Evolutionary conservation across 495 filamentous ascomycete species (phyloP).

Genomic region (Diplogelasinospora grovesii): DNA sequence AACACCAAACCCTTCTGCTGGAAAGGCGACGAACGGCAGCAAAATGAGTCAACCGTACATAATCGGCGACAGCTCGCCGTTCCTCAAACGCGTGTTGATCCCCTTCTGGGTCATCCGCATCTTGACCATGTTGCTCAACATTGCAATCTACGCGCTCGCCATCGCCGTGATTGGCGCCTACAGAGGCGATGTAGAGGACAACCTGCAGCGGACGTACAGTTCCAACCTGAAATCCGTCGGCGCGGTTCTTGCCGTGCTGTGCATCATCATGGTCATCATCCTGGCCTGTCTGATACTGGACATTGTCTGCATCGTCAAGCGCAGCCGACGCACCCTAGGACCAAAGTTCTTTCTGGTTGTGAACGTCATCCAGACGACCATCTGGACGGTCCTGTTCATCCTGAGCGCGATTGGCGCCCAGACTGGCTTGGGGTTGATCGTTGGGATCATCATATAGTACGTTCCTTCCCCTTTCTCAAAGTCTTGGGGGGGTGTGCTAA

Average conservation of each 20-base stretch:
- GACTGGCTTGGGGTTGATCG: neutral
- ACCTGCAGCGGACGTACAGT: slow-evolving; percentile 13
- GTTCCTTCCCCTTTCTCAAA: neutral
- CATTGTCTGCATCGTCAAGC: slow-evolving; percentile 29
- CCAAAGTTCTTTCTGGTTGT: slow-evolving; percentile 24
- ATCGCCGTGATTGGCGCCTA: slow-evolving; percentile 12
- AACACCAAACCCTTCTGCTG: too few species aligned
- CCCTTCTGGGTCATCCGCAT: slow-evolving; percentile 88
- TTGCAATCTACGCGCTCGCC: slow-evolving; percentile 16
- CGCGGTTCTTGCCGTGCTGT: slow-evolving; percentile 8
- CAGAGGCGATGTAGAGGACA: slow-evolving; percentile 12
- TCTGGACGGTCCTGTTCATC: slow-evolving; percentile 18
- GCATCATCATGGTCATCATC: slow-evolving; percentile 18
- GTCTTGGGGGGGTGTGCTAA: too few species aligned
- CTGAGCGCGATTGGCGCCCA: slow-evolving; percentile 13
- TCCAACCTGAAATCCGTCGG: slow-evolving; percentile 6
- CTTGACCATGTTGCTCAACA: slow-evolving; percentile 27
- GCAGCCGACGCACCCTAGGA: slow-evolving; percentile 19
- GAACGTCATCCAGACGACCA: slow-evolving; percentile 21
- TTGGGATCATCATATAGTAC: slow-evolving; percentile 18
- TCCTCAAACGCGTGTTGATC: slow-evolving; percentile 54
- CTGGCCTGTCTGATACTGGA: slow-evolving; percentile 21
- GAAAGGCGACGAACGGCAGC: too few species aligned
- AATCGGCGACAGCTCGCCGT: slow-evolving; percentile 28
- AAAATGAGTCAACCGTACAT: too few species aligned